Base-by-base conservation (phyloP, 116 monocot species). In the Posidonia oceanica region DNA sequence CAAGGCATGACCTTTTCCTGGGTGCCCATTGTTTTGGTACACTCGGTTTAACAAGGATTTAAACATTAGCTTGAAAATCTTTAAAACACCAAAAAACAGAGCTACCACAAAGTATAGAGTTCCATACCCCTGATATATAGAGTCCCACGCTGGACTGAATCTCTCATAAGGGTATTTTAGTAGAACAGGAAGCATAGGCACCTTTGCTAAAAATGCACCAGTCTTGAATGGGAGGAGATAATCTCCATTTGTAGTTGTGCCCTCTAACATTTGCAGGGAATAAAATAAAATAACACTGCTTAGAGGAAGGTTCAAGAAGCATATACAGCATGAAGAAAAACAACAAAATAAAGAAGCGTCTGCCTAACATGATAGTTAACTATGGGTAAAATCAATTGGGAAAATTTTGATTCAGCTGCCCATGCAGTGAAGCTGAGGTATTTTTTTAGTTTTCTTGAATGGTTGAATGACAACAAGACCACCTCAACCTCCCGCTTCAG, bases 101-200 rank as follows among this genome's bases (percentile, higher is more conserved):
- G 10, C 5, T 44, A 10, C 10, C 44, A 44, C 44, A 44, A 10
- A 59, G 39, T 59, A 69, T 3, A 69, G 4, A 14, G 20, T 40
- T 85, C 71, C 94, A 81, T 68, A 98, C 97, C 84, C 93, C 97
- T 44, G 87, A n/a, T n/a, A 83, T 62, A 98, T 98, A 61, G 90
- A 78, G 37, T 98, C 97, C 97, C 97, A 92, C 54, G 97, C 85
- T 76, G 97, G 97, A 81, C 97, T 98, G 65, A 98, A 92, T 77
- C 89, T 85, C 64, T 65, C 68, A 67, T 89, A 92, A 42, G 97
- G 97, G 74, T 98, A 98, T 74, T 76, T 85, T 69, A 98, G 69
- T 68, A 98, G 77, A 36, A 98, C 83, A 37, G 92, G 92, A 72
- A 75, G 77, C 29, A 98, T 89, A 39, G 93, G 97, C 39, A 48